Base-by-base conservation (phyloP, 2,329 filamentous ascomycete species). In the Metarhizium album region DNA sequence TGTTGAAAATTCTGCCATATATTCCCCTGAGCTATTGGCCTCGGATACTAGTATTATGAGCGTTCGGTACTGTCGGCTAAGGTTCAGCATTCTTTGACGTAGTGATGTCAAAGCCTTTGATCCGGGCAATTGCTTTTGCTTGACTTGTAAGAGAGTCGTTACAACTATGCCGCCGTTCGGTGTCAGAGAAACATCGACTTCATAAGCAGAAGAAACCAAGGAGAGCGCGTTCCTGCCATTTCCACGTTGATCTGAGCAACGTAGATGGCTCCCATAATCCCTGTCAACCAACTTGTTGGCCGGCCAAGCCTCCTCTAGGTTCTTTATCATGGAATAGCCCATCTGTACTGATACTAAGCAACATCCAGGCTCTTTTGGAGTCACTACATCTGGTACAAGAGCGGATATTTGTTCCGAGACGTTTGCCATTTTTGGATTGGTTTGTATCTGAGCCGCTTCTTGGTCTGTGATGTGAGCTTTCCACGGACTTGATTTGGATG, bases 181-280 rank as follows among this genome's bases (percentile, higher is more conserved):
- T 0, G 87, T 87, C 4, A 90, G 59, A 1, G 85, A 77, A 3
- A 95, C 66, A 58, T 95, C 90, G 2, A 87, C 84, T 62, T 89
- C 85, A 5, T 71, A 67, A 1, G 67, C 66, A 1, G 76, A 63
- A 0, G 67, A 55, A 0, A 13, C 24, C 18, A 18, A 20, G 24
- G 8, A 22, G 18, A 22, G 13, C 14, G 29, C 13, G 9, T 16
- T 9, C 14, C 11, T 14, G 29, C 2, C 37, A 22, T 33, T 33
- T 14, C 23, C 64, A 63, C 50, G 5, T 60, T 63, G 43, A 24
- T 50, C 24, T 62, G 60, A 4, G 64, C 64, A 52, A 18, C 8
- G 8, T 20, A 51, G 24, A 40, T 51, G 49, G 20, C 46, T 49
- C 22, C 9, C 35, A 23, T 80, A 82, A 55, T 85, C 80, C 46